Percentiles rank a stretch among this genome's conserved stretches.
Evolutionary conservation across 2,329 filamentous ascomycete species (phyloP).

Genomic region (Rosellinia necatrix): DNA sequence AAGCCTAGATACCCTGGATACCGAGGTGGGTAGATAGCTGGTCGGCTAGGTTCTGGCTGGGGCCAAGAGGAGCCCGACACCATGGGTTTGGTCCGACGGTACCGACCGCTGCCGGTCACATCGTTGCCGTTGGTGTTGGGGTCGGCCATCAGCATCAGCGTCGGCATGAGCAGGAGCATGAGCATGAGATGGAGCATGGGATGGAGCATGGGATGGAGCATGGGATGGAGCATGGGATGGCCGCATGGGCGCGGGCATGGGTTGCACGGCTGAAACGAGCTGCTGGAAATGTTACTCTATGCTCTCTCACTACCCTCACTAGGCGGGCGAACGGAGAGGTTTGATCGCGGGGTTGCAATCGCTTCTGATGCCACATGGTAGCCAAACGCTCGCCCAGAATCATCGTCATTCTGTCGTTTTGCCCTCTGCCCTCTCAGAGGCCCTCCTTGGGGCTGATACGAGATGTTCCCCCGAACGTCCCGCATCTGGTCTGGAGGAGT

Average conservation of each 20-base stretch:
- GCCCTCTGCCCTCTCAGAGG: not conserved
- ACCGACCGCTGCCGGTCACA: slow-evolving; percentile 1
- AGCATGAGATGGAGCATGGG: too few species aligned
- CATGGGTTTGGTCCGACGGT: not conserved
- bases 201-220: too few species aligned
- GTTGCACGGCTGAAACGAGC: slow-evolving; percentile 12
- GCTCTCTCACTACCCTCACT: not conserved
- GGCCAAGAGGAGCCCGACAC: not conserved
- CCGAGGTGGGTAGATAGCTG: too few species aligned
- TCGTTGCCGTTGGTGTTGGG: not conserved
- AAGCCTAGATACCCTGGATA: too few species aligned
- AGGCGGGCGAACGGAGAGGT: not conserved
- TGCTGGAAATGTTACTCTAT: slow-evolving; percentile 2
- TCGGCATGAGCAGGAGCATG: too few species aligned
- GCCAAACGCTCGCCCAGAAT: slow-evolving; percentile 8
- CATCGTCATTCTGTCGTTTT: not conserved
- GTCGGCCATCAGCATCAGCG: too few species aligned
- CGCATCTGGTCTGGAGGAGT: not conserved
- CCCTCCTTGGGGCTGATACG: slow-evolving; percentile 7
- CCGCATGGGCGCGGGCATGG: too few species aligned
- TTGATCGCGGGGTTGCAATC: too few species aligned
- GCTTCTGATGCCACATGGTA: slow-evolving; percentile 23
- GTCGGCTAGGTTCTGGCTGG: slow-evolving; percentile 8
- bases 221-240: too few species aligned
- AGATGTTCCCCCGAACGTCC: not conserved